Conservation (phyloP, 768 basidiomycete species). For the Termitomyces sp. region DNA sequence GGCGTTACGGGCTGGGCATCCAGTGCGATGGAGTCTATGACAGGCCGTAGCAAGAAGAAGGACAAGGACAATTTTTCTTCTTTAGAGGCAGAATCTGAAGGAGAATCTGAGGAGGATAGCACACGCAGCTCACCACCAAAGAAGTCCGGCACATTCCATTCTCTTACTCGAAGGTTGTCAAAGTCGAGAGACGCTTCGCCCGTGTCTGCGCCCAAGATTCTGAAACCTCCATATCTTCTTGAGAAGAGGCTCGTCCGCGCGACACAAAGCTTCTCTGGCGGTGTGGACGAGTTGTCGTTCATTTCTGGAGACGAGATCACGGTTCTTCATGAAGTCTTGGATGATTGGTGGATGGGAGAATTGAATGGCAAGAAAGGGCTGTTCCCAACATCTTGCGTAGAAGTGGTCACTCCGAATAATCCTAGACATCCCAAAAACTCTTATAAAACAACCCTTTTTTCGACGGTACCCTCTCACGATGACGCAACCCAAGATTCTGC, state of each 20-base stretch:
- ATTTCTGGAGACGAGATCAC: conserved; percentile 67
- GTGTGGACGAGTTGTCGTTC: conserved; percentile 76
- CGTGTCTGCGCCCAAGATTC: too few species aligned
- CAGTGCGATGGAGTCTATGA: conserved; percentile 55
- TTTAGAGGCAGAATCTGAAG: conserved; percentile 33
- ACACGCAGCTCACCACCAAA: conserved; percentile 10
- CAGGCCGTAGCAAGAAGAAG: conserved; percentile 45
- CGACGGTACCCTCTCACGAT: not conserved
- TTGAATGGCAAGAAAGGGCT: too few species aligned
- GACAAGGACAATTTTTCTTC: conserved; percentile 56
- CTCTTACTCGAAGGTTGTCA: too few species aligned
- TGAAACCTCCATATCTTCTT: conserved; percentile 45
- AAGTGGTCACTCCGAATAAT: too few species aligned
- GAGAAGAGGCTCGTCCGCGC: conserved; percentile 59
- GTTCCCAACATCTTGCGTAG: too few species aligned
- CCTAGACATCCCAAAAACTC: conserved; percentile 14
- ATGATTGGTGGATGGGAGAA: too few species aligned
- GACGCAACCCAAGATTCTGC: too few species aligned
- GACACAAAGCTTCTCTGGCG: conserved; percentile 68
- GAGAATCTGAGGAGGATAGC: conserved; percentile 20
- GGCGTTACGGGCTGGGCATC: conserved; percentile 68
- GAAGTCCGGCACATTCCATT: too few species aligned
- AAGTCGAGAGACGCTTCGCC: too few species aligned
- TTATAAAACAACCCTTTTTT: conserved; percentile 2
- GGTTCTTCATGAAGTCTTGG: too few species aligned